Percentiles rank a stretch among this genome's conserved stretches.
Evolutionary conservation across 805 yeast genomes (phyloP).

Genomic region (Peterozyma toletana): DNA sequence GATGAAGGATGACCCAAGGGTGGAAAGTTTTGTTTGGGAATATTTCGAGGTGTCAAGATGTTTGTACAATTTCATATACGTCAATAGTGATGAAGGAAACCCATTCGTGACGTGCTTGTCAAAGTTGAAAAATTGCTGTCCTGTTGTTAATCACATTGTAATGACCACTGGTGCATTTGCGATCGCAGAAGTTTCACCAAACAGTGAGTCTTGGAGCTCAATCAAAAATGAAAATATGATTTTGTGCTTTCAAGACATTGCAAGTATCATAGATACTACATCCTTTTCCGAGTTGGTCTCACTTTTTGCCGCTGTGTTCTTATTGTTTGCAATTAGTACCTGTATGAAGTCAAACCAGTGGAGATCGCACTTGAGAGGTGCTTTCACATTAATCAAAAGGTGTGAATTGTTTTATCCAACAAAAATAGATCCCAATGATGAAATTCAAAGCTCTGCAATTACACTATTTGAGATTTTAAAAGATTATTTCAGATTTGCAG

Average conservation of each 20-base stretch:
- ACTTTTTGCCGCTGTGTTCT: constrained; percentile 5
- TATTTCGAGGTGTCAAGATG: constrained; percentile 8
- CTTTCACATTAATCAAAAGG: constrained; percentile 7
- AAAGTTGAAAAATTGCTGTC: constrained; percentile 4
- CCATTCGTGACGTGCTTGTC: constrained; percentile 3
- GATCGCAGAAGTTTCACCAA: constrained; percentile 1
- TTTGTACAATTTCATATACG: constrained; percentile 4
- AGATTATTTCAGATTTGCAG: constrained; percentile 7
- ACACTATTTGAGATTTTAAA: constrained; percentile 7
- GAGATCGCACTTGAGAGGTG: constrained; percentile 9
- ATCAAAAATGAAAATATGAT: constrained; percentile 7
- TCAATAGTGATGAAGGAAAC: constrained; percentile 1
- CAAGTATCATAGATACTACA: constrained; percentile 6
- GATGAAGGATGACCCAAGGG: constrained; percentile 7
- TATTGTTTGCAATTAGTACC: constrained; percentile 7
- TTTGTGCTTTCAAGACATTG: constrained; percentile 3
- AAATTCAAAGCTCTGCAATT: constrained; percentile 1
- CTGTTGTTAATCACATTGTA: constrained; percentile 3
- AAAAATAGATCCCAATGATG: not conserved
- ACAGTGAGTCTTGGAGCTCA: constrained; percentile 4
- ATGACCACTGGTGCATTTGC: constrained; percentile 4
- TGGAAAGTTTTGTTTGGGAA: constrained; percentile 1
- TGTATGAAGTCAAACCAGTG: constrained; percentile 8
- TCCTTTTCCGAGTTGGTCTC: constrained; percentile 5
- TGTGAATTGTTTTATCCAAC: constrained; percentile 7